Conservation (phyloP, 192 early-diverging fungal genomes). For the Coemansia sp. region DNA sequence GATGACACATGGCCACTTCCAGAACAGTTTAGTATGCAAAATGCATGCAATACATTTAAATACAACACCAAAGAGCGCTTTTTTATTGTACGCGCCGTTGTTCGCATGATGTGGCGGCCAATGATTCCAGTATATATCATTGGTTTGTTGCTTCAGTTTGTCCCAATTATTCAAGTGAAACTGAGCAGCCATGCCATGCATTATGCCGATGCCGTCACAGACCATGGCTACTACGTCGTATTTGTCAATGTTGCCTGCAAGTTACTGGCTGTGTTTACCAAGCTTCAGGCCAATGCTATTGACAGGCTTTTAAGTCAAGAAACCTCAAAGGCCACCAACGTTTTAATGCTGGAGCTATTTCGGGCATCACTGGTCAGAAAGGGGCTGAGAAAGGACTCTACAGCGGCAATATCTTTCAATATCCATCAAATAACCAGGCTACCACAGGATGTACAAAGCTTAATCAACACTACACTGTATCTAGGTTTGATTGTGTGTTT, state of each 20-base stretch:
- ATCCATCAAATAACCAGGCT: background rate
- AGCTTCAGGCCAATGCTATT: background rate
- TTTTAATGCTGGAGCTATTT: conserved; percentile 23
- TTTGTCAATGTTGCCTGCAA: background rate
- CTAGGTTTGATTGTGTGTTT: background rate
- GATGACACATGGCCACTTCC: conserved; percentile 1
- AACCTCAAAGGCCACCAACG: background rate
- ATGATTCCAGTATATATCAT: conserved; percentile 21
- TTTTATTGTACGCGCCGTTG: conserved; percentile 33
- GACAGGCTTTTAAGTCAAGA: background rate
- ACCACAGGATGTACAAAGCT: background rate
- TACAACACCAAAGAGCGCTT: conserved; percentile 28
- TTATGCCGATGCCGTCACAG: conserved; percentile 6
- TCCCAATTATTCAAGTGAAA: background rate
- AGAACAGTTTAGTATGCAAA: background rate
- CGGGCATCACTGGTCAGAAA: conserved; percentile 14
- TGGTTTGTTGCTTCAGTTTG: conserved; percentile 2
- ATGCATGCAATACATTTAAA: conserved; percentile 4
- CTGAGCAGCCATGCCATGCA: conserved; percentile 11
- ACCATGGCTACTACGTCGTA: conserved; percentile 16
- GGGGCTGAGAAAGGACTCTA: conserved; percentile 5
- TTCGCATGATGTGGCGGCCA: conserved; percentile 24
- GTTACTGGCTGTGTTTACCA: background rate
- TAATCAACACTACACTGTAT: background rate
- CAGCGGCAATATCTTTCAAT: background rate